Evolutionary conservation across 2,329 filamentous ascomycete species (phyloP), one percentile per base, ranked within the genome.

Genomic region (Emericellopsis atlantica): DNA sequence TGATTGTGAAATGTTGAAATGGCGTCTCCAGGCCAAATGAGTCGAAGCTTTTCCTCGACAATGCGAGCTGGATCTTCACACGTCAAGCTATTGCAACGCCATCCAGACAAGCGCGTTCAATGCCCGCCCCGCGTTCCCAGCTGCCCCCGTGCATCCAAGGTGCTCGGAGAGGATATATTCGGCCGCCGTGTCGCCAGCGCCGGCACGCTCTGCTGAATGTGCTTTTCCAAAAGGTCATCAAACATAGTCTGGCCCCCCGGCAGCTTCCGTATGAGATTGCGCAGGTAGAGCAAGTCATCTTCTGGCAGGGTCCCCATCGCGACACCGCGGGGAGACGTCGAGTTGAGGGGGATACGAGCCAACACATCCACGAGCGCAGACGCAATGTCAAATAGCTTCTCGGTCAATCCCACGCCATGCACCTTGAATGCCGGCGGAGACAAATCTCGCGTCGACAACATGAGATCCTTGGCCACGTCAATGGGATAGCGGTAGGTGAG

Each of bases 361-460:
- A 68, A 48, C 2, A 69, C 65, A 37, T 69, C 65, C 2, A 66
- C 58, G 2, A 66, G 60, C 0, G 64, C 59, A 1, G 61, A 67
- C 0, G 64, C 63, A 22, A 69, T 56, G 31, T 68, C 65, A 33
- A 65, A 68, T 0, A 69, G 45, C 44, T 69, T 69, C 42, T 69
- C 65, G 0, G 65, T 68, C n/a, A 69, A 45, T 0, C 65, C 65
- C 9, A 64, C 62, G 1, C 65, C 65, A 10, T 69, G 65, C 0
- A 69, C 57, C 16, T 53, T 56, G 41, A 69, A 59, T 36, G 59
- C 61, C 14, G 56, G 54, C 2, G 65, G 46, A 1, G 60, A 53
- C 0, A 67, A 49, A 22, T 63, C 58, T 2, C 58, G 48, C 0
- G 60, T 66, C 2, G 61, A 63, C 1, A 63, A 42, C 3, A 56